Conservation (phyloP, 805 yeast species). For the Myxozyma geophila region DNA sequence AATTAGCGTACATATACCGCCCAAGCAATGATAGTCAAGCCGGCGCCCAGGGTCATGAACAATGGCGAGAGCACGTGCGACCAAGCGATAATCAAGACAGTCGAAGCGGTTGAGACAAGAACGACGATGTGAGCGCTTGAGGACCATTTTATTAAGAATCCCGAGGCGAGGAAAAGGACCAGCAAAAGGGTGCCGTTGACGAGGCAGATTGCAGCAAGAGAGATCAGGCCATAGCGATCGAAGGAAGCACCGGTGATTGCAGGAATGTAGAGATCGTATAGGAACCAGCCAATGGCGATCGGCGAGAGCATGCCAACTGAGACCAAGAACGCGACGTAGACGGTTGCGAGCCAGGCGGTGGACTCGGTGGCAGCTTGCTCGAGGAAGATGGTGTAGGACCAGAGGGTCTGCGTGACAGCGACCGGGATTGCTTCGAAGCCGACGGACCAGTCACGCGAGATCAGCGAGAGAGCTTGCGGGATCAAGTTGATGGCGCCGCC, state of each 20-base stretch:
- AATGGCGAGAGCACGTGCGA: slow-evolving; percentile 9
- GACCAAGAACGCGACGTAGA: slow-evolving; percentile 30
- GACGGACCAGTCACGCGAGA: slow-evolving; percentile 30
- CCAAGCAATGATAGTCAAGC: slow-evolving; percentile 24
- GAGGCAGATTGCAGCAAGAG: neutral
- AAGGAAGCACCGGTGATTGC: neutral
- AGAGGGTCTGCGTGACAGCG: slow-evolving; percentile 29
- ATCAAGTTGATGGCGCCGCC: slow-evolving; percentile 23
- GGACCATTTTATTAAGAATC: slow-evolving; percentile 31
- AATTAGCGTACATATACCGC: slow-evolving; percentile 25
- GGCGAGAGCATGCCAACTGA: slow-evolving; percentile 18
- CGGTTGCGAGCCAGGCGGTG: slow-evolving; percentile 33
- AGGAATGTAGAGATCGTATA: slow-evolving; percentile 9
- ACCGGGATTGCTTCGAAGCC: slow-evolving; percentile 26
- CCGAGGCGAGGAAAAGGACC: slow-evolving; percentile 25
- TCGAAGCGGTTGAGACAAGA: slow-evolving; percentile 32
- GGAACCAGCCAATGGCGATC: neutral
- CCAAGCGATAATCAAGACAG: slow-evolving; percentile 22
- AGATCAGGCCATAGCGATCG: neutral
- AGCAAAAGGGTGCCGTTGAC: slow-evolving; percentile 17
- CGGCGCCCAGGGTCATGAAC: slow-evolving; percentile 9
- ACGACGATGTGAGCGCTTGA: slow-evolving; percentile 34
- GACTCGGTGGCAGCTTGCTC: slow-evolving; percentile 35
- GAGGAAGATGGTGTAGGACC: slow-evolving; percentile 27
- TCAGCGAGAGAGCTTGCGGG: slow-evolving; percentile 29